Percentiles rank a stretch among this genome's conserved stretches.
These are phyloP conservation scores for Microsporum audouinii DNA, from an alignment of 2,329 filamentous ascomycete genomes.

Conservation along the genomic window DNA sequence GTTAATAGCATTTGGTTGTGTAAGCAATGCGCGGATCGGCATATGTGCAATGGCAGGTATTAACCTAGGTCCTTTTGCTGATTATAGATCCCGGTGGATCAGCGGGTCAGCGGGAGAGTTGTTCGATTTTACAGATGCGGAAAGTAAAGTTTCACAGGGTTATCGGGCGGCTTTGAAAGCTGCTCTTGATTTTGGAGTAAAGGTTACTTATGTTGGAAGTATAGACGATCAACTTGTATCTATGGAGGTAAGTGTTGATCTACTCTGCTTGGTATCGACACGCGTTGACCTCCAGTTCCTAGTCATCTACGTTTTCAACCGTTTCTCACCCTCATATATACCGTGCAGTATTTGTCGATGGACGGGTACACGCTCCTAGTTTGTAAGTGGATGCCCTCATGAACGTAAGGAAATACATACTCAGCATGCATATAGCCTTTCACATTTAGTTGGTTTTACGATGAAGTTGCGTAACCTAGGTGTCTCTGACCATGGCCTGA, in stretches of 20 bases:
- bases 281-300: neutral
- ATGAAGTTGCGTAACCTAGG: constrained; percentile 90
- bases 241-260: constrained; percentile 53
- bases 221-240: constrained; percentile 96
- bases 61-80: constrained; percentile 81
- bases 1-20: constrained; percentile 77
- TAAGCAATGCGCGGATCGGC: constrained; percentile 65
- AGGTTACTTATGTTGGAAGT: constrained; percentile 80
- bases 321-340: constrained; percentile 87
- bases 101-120: constrained; percentile 87
- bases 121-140: constrained; percentile 79
- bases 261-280: neutral
- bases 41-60: constrained; percentile 87
- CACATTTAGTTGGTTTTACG: constrained; percentile 82
- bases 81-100: constrained; percentile 80
- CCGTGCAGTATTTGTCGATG: constrained; percentile 90
- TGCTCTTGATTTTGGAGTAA: constrained; percentile 65
- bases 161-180: constrained; percentile 66
- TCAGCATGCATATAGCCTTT: constrained; percentile 44
- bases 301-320: constrained; percentile 76
- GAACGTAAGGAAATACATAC: neutral
- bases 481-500: constrained; percentile 81
- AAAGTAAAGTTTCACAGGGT: constrained; percentile 69
- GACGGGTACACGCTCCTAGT: constrained; percentile 79
- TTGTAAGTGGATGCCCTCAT: constrained; percentile 45